Evolutionary conservation across 306 rosid genomes (phyloP).

Genomic region (Cucurbita ficifolia): DNA sequence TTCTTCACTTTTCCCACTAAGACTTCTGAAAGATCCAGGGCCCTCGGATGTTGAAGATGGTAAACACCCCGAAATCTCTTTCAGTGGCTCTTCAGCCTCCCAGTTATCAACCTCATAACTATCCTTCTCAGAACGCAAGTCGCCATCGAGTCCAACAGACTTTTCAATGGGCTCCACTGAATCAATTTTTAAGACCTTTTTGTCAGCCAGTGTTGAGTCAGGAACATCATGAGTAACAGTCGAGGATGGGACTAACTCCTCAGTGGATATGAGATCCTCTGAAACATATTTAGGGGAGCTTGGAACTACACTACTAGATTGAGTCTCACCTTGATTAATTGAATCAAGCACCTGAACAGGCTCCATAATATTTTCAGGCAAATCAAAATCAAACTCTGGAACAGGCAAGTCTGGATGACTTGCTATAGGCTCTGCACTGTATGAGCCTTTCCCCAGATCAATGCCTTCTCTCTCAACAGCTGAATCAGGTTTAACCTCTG

Average conservation of each 20-base stretch:
- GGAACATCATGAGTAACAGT: conserved; percentile 28
- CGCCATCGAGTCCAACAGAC: conserved; percentile 37
- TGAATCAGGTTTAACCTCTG: conserved; percentile 18
- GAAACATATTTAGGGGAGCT: conserved; percentile 12
- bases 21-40: conserved; percentile 77
- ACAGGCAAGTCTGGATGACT: conserved; percentile 26
- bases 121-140: conserved; percentile 44
- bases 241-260: conserved; percentile 28
- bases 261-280: conserved; percentile 25
- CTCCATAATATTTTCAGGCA: conserved; percentile 42
- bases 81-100: conserved; percentile 61
- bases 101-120: conserved; percentile 61
- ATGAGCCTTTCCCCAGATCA: conserved; percentile 23
- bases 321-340: conserved; percentile 27
- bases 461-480: conserved; percentile 14
- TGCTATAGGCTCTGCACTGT: conserved; percentile 30
- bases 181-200: conserved; percentile 16
- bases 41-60: conserved; percentile 57
- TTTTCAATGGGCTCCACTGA: conserved; percentile 32
- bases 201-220: conserved; percentile 18
- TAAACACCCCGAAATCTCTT: conserved; percentile 28
- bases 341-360: conserved; percentile 30
- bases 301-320: conserved; percentile 20
- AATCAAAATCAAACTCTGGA: conserved; percentile 20
- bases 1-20: conserved; percentile 80